Base-by-base conservation (phyloP, 768 basidiomycete species). In the Pleurotus djamor region DNA sequence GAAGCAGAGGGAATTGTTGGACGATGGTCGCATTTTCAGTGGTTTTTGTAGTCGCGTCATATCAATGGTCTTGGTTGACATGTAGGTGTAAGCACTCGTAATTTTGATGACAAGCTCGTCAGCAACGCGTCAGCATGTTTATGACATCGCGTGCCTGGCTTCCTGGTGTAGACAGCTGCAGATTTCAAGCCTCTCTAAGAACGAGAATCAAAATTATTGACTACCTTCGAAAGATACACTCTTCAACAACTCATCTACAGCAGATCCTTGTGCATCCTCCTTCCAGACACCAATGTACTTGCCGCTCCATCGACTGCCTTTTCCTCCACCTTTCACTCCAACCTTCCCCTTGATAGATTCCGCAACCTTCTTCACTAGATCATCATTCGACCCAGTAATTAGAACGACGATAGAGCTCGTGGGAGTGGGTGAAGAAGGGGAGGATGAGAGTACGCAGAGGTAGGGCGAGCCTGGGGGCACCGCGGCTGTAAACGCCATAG, bases 281-380 rank as follows among this genome's bases (percentile, higher is more conserved):
- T 79, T 81, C 87, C 87, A 89, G 12, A 85, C 79, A 0, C 90
- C 90, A 5, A 70, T 77, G 58, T 79, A 81, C 68, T 92, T 88
- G 8, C 91, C 91, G 61, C 90, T 91, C 87, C 91, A 92, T 64
- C 81, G 83, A 14, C 74, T 63, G 1, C 89, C 91, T 66, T 88
- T 91, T 4, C 91, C 90, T 9, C 92, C 92, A 5, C 92, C 92
- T 73, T 87, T 93, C 49, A 89, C 77, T 7, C 76, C 76, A 33
- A 89, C 73, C 62, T 79, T 84, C 4, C 71, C 67, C 68, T 84
- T 90, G 45, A 89, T 68, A 28, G 68, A 74, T 3, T 85, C 85
- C 2, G 88, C 88, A 1, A 72, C 73, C 61, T 72, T 76, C 69
- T 86, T 89, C 14, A 90, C 86, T 8, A 72, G 73, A 54, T 80